Base-by-base conservation (phyloP, 2,329 filamentous ascomycete species). In the Exophiala sp. region DNA sequence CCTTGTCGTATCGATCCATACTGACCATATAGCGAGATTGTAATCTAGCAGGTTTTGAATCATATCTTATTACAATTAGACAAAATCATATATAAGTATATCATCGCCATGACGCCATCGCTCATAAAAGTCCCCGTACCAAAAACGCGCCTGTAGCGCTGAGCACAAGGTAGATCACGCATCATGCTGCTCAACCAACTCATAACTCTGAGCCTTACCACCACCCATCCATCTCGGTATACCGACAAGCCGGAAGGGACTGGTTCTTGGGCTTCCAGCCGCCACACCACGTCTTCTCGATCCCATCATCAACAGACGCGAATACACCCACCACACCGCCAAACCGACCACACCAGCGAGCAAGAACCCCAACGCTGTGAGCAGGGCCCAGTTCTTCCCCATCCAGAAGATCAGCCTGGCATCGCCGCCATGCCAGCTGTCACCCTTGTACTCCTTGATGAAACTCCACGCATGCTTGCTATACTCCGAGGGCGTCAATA, bases 401-500 rank as follows among this genome's bases (percentile, higher is more conserved):
- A 83, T 80, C 81, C 83, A 86, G 69, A 86, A 85, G 54, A 86
- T 85, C 48, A 86, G 66, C 65, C 78, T 75, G 46, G 84, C 83
- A 62, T 86, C 83, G 57, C 77, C 79, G 43, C 77, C 78, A 65
- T 86, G 83, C 83, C 83, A 86, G 69, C 81, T 84, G 69, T 81
- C 84, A 39, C 83, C 83, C 48, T 80, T 67, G 65, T 86, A 78
- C 64, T 84, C 81, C 34, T 79, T 84, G 71, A 89, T 89, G 75
- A 89, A 89, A 61, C 83, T 86, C 85, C 85, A 88, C 0, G 79
- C 69, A 61, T 84, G 78, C 59, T 79, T 77, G 64, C 85, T 85
- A 71, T 88, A 88, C 65, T 88, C 85, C 42, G 84, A 80, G 11
- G 80, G 82, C 78, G 88, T 88, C 50, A 89, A 72, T 43, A 89